phyloP scores from a whole-genome alignment of 2,329 filamentous ascomycete species.

The Aspergillus sp. region DNA sequence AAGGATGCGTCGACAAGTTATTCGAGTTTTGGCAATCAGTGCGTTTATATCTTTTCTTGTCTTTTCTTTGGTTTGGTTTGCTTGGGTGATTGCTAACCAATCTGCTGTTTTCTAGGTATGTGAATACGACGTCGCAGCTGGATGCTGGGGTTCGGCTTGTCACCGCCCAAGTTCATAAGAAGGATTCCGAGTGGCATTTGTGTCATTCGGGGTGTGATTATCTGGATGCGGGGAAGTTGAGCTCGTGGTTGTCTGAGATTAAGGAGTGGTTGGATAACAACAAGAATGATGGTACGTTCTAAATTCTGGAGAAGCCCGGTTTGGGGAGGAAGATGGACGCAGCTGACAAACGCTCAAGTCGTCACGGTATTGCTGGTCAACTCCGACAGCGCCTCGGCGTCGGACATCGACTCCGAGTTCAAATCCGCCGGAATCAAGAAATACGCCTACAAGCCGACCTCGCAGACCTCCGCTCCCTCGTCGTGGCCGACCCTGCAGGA shows the following conservation, averaged over 20 bases:
- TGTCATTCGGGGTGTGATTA: conserved; percentile 69
- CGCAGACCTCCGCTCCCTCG: conserved; percentile 40
- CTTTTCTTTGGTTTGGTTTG: too few species aligned
- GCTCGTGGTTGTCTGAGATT: conserved; percentile 63
- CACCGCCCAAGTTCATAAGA: conserved; percentile 68
- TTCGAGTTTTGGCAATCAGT: conserved; percentile 70
- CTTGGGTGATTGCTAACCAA: background rate
- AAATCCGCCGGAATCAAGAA: conserved; percentile 59
- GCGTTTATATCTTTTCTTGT: conserved; percentile 21
- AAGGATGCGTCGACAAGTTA: conserved; percentile 62
- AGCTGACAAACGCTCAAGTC: conserved; percentile 41
- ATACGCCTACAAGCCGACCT: conserved; percentile 60
- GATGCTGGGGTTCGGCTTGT: conserved; percentile 70
- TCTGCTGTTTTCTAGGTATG: conserved; percentile 37
- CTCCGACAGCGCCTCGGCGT: conserved; percentile 58
- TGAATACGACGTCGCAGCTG: conserved; percentile 69
- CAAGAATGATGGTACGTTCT: conserved; percentile 58
- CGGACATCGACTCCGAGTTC: conserved; percentile 57
- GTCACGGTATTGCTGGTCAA: conserved; percentile 74
- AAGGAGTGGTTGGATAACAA: conserved; percentile 69
- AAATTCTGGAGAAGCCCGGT: too few species aligned
- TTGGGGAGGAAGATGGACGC: too few species aligned
- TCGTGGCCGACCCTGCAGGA: conserved; percentile 71
- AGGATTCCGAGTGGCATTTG: conserved; percentile 59
- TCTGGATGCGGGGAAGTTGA: conserved; percentile 67